These are phyloP conservation scores for Blastobotrys ciferrii DNA, from an alignment of 1,139 yeast genomes.

Conservation along the genomic window DNA sequence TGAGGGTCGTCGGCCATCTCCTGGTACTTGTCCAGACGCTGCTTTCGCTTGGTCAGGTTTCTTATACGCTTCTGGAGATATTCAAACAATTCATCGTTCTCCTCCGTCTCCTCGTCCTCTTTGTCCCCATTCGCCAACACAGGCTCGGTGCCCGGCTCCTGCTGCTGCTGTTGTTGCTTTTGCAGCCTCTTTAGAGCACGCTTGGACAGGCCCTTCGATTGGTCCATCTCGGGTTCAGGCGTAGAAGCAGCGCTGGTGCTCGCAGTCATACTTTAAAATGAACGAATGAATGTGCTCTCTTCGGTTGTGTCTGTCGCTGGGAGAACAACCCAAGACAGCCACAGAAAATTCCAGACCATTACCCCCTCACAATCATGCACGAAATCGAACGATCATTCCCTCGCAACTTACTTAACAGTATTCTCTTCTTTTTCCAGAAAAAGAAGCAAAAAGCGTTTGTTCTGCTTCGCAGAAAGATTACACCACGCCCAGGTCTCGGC, in stretches of 20 bases:
- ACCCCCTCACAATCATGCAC: neutral
- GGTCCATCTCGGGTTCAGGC: neutral
- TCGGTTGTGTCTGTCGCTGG: neutral
- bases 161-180: conserved; percentile 16
- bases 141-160: conserved; percentile 7
- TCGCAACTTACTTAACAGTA: no score
- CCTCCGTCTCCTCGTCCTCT: conserved; percentile 10
- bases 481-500: no score
- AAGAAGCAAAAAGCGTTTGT: no score
- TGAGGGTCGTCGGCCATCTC: conserved; percentile 31
- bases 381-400: neutral
- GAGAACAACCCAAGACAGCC: neutral
- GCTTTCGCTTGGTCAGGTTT: conserved; percentile 39
- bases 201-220: conserved; percentile 19
- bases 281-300: no score
- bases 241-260: conserved; percentile 2
- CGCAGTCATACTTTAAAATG: no score
- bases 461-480: no score
- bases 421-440: no score
- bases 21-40: conserved; percentile 37
- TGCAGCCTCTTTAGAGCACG: conserved; percentile 24
- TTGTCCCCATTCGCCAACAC: neutral
- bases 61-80: conserved; percentile 38
- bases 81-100: conserved; percentile 31
- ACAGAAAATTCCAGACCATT: neutral